These are phyloP conservation scores for Cardamine resedifolia DNA, from an alignment of 345 rosid genomes.

Conservation along the genomic window DNA sequence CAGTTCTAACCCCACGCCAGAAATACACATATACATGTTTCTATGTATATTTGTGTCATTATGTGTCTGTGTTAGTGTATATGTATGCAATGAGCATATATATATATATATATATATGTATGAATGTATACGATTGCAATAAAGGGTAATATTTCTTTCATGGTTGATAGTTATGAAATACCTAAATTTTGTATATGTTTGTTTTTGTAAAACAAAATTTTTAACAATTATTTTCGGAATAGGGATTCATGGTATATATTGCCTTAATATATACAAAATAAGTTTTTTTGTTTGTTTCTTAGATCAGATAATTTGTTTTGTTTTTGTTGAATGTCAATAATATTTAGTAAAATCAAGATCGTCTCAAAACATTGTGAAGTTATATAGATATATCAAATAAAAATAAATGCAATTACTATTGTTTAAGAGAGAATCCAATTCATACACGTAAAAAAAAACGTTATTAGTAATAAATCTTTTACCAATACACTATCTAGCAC, in stretches of 20 bases:
- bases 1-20: slow-evolving; percentile 16
- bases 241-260: not conserved
- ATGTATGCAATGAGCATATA: not conserved
- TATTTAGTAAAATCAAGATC: not conserved
- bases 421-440: no score
- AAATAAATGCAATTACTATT: not conserved
- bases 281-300: not conserved
- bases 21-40: not conserved
- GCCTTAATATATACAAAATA: not conserved
- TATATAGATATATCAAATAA: not conserved
- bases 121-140: not conserved
- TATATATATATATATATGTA: not conserved
- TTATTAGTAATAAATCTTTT: not conserved
- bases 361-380: not conserved
- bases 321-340: not conserved
- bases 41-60: not conserved
- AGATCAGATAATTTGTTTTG: not conserved
- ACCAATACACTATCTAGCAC: not conserved
- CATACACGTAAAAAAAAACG: not conserved
- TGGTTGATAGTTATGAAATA: not conserved
- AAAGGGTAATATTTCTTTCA: not conserved
- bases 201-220: not conserved
- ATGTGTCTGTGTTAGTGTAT: not conserved
- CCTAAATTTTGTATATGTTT: not conserved
- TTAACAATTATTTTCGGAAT: not conserved